These are phyloP conservation scores for Populus euphratica DNA, from an alignment of 345 rosid genomes.

Conservation along the genomic window DNA sequence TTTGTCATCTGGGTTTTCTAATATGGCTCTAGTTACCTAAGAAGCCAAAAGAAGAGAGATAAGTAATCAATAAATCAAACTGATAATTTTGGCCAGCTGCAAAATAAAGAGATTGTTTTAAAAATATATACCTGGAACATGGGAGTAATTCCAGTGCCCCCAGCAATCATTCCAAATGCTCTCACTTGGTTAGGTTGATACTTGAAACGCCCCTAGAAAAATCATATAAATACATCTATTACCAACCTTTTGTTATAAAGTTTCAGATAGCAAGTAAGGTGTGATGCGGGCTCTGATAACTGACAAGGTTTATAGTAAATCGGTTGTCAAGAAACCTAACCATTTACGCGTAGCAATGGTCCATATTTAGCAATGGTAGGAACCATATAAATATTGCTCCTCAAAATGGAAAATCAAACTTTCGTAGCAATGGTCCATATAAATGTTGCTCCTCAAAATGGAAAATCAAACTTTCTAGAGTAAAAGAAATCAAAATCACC, in stretches of 20 bases:
- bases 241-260: background rate
- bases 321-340: background rate
- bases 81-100: background rate
- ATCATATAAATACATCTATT: background rate
- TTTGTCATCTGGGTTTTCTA: slow-evolving; percentile 25
- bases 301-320: background rate
- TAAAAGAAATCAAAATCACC: background rate
- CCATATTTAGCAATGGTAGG: too few species aligned
- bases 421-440: background rate
- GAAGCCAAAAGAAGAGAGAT: background rate
- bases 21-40: slow-evolving; percentile 31
- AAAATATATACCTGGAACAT: slow-evolving; percentile 26
- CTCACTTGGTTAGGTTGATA: slow-evolving; percentile 31
- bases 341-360: background rate
- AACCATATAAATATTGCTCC: background rate
- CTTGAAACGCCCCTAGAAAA: slow-evolving; percentile 27
- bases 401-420: background rate
- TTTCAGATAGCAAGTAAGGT: background rate
- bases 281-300: background rate
- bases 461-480: background rate
- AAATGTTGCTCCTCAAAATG: background rate
- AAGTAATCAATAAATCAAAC: background rate
- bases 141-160: slow-evolving; percentile 35
- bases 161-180: slow-evolving; percentile 33
- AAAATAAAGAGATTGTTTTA: background rate